These are phyloP conservation scores for Croton setiger DNA, from an alignment of 441 rosid species.

Conservation along the genomic window DNA sequence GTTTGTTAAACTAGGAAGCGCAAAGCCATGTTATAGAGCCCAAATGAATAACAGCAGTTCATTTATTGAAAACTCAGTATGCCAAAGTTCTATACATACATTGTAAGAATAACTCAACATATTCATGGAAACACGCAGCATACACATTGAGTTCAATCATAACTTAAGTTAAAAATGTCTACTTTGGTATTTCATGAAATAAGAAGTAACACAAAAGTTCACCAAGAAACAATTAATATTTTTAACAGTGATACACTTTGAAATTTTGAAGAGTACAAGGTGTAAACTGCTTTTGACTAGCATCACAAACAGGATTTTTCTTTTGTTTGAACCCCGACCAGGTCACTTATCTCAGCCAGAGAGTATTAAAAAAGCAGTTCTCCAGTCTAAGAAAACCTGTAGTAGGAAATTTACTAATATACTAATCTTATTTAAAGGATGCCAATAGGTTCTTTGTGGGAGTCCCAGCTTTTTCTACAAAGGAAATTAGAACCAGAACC, in stretches of 20 bases:
- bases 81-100: constrained; percentile 2
- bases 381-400: neutral
- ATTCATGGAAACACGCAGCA: neutral
- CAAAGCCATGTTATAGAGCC: neutral
- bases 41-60: neutral
- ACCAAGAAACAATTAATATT: neutral
- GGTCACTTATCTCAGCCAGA: too few species aligned
- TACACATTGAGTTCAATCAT: neutral
- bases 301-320: neutral
- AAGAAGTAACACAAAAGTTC: neutral
- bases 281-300: neutral
- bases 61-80: neutral
- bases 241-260: neutral
- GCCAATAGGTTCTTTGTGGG: too few species aligned
- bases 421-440: neutral
- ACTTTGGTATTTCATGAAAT: constrained; percentile 1
- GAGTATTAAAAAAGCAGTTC: neutral
- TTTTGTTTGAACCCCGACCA: neutral
- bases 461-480: neutral
- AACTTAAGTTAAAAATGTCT: neutral
- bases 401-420: too few species aligned
- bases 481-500: neutral
- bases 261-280: neutral
- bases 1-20: neutral
- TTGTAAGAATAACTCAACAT: neutral